phyloP scores from a whole-genome alignment of 495 filamentous ascomycete species.

The Podospora didyma region DNA sequence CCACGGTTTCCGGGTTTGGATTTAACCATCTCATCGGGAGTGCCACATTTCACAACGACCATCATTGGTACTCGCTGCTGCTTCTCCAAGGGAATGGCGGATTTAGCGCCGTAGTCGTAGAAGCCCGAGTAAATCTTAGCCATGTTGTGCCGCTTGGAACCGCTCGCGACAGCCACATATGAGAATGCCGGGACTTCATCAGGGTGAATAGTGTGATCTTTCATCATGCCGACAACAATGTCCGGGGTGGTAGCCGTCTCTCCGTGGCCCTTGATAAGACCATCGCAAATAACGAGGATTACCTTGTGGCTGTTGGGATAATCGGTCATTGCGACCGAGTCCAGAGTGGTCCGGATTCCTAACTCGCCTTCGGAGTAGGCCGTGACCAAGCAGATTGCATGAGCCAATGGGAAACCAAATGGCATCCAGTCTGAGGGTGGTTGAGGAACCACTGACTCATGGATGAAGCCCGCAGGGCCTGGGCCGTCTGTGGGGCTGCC shows the following conservation, averaged over 20 bases:
- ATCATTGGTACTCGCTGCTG: constrained; percentile 99
- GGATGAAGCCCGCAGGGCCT: constrained; percentile 90
- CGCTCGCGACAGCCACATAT: constrained; percentile 94
- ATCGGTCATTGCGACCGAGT: constrained; percentile 96
- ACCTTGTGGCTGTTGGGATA: constrained; percentile 99
- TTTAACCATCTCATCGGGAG: constrained; percentile 73
- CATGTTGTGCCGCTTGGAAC: constrained; percentile 98
- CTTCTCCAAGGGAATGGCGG: constrained; percentile 74
- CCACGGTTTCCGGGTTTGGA: constrained; percentile 94
- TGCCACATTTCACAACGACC: constrained; percentile 93
- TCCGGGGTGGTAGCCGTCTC: constrained; percentile 87
- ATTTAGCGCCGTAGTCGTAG: constrained; percentile 89
- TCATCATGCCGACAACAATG: constrained; percentile 89
- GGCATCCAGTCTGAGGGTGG: constrained; percentile 97
- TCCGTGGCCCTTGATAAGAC: constrained; percentile 94
- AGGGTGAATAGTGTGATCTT: constrained; percentile 73
- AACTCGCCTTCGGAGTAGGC: constrained; percentile 96
- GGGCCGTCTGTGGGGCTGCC: constrained; percentile 63
- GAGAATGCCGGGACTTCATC: constrained; percentile 84
- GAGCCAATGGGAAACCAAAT: constrained; percentile 90
- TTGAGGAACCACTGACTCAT: constrained; percentile 92
- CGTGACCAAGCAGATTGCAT: constrained; percentile 90
- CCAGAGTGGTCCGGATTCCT: constrained; percentile 86
- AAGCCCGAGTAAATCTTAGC: constrained; percentile 97
- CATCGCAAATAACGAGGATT: constrained; percentile 94